phyloP scores from a whole-genome alignment of 768 basidiomycete species.

The Gloeostereum incarnatum region DNA sequence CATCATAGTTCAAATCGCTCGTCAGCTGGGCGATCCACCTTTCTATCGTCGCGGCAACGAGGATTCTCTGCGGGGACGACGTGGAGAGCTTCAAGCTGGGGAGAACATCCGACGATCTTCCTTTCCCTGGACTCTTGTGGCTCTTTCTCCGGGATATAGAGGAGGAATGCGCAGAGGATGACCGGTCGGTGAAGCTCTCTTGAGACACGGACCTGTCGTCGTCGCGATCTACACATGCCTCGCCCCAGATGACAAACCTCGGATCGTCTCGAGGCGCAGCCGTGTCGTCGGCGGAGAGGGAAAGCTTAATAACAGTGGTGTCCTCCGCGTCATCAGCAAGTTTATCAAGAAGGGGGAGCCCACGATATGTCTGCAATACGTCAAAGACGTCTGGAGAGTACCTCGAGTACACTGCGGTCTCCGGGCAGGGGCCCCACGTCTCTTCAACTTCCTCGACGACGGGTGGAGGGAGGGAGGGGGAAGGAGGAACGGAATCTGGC shows the following conservation, averaged over 20 bases:
- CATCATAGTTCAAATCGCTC: constrained; percentile 78
- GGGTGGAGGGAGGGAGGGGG: not conserved
- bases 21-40: constrained; percentile 91
- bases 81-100: constrained; percentile 2
- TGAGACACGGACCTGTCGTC: constrained; percentile 30
- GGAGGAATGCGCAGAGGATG: constrained; percentile 26
- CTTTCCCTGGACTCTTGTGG: constrained; percentile 19
- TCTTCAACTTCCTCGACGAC: too few relatives aligned
- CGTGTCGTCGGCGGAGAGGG: constrained; percentile 53
- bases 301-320: constrained; percentile 67
- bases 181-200: constrained; percentile 25
- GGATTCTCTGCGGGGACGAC: constrained; percentile 20
- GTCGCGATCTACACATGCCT: constrained; percentile 27
- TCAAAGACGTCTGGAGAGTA: constrained; percentile 76
- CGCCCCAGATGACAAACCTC: constrained; percentile 88
- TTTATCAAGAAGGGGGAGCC: constrained; percentile 64
- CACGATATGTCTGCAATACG: constrained; percentile 71
- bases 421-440: constrained; percentile 15
- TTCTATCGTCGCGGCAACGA: constrained; percentile 89
- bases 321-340: constrained; percentile 45
- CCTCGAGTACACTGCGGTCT: constrained; percentile 45
- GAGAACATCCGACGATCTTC: constrained; percentile 20
- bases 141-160: constrained; percentile 19
- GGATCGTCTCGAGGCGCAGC: constrained; percentile 81
- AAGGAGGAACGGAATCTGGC: too few relatives aligned